Base-by-base conservation (phyloP, 2,329 filamentous ascomycete genomes). In the Fusarium buharicum region DNA sequence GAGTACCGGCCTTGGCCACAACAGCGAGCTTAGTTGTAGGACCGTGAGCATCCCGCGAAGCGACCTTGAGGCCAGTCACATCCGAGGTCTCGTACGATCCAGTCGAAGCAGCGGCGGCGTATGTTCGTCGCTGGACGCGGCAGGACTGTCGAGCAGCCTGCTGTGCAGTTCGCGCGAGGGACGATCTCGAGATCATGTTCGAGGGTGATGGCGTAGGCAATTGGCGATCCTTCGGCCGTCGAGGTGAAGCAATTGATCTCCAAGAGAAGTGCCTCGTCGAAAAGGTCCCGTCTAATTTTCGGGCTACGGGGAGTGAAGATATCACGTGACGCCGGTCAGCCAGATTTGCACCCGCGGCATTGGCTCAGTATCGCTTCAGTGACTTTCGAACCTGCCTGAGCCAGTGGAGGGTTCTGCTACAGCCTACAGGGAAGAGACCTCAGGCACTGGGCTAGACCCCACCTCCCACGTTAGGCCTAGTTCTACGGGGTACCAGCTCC, bases 1-100 rank as follows among this genome's bases (percentile, higher is more conserved):
- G 86, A 66, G 94, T 96, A 74, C 95, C 95, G 64, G 93, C 95
- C 84, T 96, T 97, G 70, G 93, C 88, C 76, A 99, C 92, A 67
- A 99, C 80, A 53, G 93, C 93, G 68, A 99, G 85, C 74, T 92
- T 96, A 62, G 93, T 93, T 62, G 94, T 96, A 68, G 93, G 91
- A 64, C 92, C 92, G 64, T 91, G 86, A 73, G 92, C 84, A 79
- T 98, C 93, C 82, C 94, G 89, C 81, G 91, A 91, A 75, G 94
- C 93, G 72, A 96, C 86, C 85, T 97, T 97, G 80, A 98, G 83
- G 74, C 94, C 94, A 77, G 88, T 86, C 78, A 91, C 86, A 79
- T 96, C 91, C 75, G 90, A 86, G 63, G 90, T 87, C 81, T 97
- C 90, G 82, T 96, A 99, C 77, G 90, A 88, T 81, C 93, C 91